Percentiles rank a stretch among this genome's conserved stretches.
Conservation (phyloP, 2,329 filamentous ascomycete species). For the Talaromyces sp. region DNA sequence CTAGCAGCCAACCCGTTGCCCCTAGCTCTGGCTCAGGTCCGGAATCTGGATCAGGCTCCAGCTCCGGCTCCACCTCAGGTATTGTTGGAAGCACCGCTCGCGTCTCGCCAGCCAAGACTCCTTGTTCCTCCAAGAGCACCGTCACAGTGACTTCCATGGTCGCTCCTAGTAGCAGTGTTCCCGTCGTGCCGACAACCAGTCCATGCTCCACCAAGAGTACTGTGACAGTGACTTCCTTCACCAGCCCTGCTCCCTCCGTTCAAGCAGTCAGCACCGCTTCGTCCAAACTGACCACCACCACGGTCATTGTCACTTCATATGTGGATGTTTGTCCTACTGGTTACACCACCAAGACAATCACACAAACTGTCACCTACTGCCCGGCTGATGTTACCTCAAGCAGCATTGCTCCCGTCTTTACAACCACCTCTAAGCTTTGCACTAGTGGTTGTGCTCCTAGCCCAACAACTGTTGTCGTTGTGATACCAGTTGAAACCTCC, state of each 20-base stretch:
- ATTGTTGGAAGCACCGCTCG: not conserved
- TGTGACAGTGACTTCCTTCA: conserved; percentile 12
- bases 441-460: conserved; percentile 36
- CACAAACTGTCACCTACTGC: conserved; percentile 40
- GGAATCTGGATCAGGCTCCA: not conserved
- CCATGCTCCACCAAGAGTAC: conserved; percentile 11
- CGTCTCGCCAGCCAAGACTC: not conserved
- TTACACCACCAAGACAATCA: conserved; percentile 42
- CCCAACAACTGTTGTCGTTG: conserved; percentile 41
- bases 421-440: conserved; percentile 43
- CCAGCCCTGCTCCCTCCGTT: not conserved
- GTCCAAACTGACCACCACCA: conserved; percentile 32
- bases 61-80: not conserved
- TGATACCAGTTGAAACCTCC: conserved; percentile 25
- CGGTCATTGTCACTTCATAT: conserved; percentile 42
- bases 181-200: not conserved
- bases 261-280: conserved; percentile 6
- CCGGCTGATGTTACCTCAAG: conserved; percentile 31
- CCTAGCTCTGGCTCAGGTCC: not conserved
- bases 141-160: conserved; percentile 2
- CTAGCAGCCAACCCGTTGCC: not conserved
- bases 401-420: conserved; percentile 37
- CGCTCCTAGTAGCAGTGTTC: conserved; percentile 6
- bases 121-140: conserved; percentile 11
- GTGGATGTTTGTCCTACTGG: conserved; percentile 45